A percentile compares a stretch with the other conserved stretches of the same genome.
phyloP scores from a whole-genome alignment of 495 filamentous ascomycete species.

The Cercophora newfieldiana region DNA sequence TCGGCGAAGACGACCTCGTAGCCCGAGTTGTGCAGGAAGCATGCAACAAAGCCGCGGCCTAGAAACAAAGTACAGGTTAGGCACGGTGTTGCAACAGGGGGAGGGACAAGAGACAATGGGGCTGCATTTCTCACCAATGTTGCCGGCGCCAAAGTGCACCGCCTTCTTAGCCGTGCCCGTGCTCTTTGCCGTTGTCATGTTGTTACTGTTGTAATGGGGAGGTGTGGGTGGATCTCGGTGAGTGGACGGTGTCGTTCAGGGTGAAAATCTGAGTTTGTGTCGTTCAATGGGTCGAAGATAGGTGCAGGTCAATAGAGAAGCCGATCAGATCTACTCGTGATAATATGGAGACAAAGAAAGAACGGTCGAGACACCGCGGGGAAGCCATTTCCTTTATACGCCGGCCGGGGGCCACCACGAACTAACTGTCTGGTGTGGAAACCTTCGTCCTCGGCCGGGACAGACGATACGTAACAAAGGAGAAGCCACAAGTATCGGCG shows the following conservation, averaged over 20 bases:
- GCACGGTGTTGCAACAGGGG: neutral
- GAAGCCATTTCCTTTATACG: conserved; percentile 25
- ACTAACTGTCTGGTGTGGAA: neutral
- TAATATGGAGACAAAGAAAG: conserved; percentile 21
- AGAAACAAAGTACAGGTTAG: conserved; percentile 19
- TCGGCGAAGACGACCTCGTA: conserved; percentile 96
- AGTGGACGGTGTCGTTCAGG: neutral
- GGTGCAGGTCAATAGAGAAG: conserved; percentile 1
- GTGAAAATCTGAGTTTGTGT: neutral
- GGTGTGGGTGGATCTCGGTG: conserved; percentile 5
- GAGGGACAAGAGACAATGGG: neutral
- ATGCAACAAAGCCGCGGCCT: conserved; percentile 59
- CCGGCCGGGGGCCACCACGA: conserved; percentile 5
- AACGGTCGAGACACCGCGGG: conserved; percentile 16
- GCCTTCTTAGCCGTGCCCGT: conserved; percentile 62
- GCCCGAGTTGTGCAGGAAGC: conserved; percentile 78
- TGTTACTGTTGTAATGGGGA: conserved; percentile 9
- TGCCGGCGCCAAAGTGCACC: conserved; percentile 91
- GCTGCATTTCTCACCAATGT: conserved; percentile 59
- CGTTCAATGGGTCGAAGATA: neutral
- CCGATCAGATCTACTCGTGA: conserved; percentile 1
- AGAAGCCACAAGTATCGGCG: neutral
- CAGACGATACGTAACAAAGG: neutral
- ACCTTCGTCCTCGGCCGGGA: neutral
- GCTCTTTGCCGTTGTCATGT: conserved; percentile 16